Conservation (phyloP, 495 filamentous ascomycete genomes). For the Lasiosphaeria ovina region DNA sequence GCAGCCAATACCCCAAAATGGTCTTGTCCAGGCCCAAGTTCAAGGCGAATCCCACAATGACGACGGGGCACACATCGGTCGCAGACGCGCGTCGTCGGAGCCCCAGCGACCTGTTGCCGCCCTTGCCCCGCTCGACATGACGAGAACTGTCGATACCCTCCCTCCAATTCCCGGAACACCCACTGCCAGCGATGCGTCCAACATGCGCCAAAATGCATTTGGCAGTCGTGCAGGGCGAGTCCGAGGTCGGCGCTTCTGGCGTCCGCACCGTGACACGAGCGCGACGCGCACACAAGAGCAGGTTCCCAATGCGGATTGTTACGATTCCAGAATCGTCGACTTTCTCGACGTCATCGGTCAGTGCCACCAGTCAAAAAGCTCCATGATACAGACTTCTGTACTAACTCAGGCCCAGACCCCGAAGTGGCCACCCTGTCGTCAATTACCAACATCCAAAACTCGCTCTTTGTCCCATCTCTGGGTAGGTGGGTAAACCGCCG, state of each 20-base stretch:
- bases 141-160: background rate
- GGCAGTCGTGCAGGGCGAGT: background rate
- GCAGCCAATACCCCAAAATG: background rate
- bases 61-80: background rate
- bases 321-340: constrained; percentile 61
- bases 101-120: background rate
- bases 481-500: constrained; percentile 64
- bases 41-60: background rate
- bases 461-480: constrained; percentile 70
- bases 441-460: constrained; percentile 78
- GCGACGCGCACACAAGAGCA: background rate
- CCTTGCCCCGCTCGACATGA: background rate
- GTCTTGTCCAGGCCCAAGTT: background rate
- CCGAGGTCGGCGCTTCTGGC: constrained; percentile 2
- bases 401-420: constrained; percentile 51
- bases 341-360: constrained; percentile 70
- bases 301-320: constrained; percentile 29
- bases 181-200: no score
- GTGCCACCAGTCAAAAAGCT: constrained; percentile 12
- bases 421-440: constrained; percentile 72
- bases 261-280: background rate
- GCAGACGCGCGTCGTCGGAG: constrained; percentile 9
- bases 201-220: no score
- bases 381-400: background rate
- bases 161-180: background rate